Evolutionary conservation across 2,329 filamentous ascomycete genomes (phyloP), one percentile per base, ranked within the genome.

Genomic region (Aspergillus neoniger): DNA sequence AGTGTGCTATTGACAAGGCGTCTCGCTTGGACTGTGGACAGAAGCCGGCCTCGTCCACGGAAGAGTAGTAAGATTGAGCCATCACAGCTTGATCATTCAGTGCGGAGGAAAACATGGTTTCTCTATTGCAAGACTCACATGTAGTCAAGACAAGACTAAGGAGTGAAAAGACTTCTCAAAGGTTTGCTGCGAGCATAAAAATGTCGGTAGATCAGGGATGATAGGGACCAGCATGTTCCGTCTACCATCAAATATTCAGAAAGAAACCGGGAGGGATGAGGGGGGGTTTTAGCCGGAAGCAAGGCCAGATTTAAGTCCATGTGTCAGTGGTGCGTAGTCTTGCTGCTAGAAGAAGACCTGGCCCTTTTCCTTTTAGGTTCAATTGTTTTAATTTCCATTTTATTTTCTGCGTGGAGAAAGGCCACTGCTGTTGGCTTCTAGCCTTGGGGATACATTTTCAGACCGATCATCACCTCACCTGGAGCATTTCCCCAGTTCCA

Each of bases 241-340:
- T 62, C 57, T 52, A 57, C 55, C 47, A 58, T 52, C 54, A 19
- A 60, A 60, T 54, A 65, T 63, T 67, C 53, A 52, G 44, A 67
- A 68, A 63, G 57, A 65, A 60, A 64, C 62, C 60, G 60, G 66
- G 56, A 63, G 65, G 65, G 61, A 64, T 64, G 60, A 60, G 58
- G 60, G 64, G 25, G 30, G 68, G 60, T 60, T 63, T 58, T 69
- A 64, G 66, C 69, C 65, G 69, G 69, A 70, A 59, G 64, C 64
- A 70, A 69, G 67, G 66, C 67, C 65, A 70, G 67, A 70, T 72
- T 73, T 73, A 73, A 72, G 65, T 57, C 67, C 69, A 70, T 70
- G 68, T 70, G 71, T 65, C 65, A 62, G 65, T 65, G 65, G 65
- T 55, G 53, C 63, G 64, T 70, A 57, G 53, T 57, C 53, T 36